phyloP scores from a whole-genome alignment of 768 basidiomycete species.

The Mycena galopus region DNA sequence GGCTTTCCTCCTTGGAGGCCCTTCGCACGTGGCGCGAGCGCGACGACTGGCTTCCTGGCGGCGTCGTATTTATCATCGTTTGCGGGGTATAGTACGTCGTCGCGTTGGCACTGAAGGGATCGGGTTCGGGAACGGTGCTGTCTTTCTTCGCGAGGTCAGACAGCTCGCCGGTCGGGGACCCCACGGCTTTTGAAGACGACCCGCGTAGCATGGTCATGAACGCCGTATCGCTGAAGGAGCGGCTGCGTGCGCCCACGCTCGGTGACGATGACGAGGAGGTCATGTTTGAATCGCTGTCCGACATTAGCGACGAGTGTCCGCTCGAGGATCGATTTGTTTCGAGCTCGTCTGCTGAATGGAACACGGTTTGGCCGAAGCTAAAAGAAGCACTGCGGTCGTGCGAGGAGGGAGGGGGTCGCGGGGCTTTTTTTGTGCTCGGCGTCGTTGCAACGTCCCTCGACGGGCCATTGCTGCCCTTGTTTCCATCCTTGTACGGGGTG shows the following conservation, averaged over 20 bases:
- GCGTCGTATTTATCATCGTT: slow-evolving; percentile 77
- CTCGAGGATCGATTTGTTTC: slow-evolving; percentile 41
- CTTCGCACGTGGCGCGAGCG: slow-evolving; percentile 62
- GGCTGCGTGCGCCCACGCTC: slow-evolving; percentile 54
- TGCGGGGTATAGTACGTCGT: slow-evolving; percentile 85
- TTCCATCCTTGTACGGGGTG: slow-evolving; percentile 55
- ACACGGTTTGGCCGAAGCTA: slow-evolving; percentile 74
- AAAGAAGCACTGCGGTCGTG: slow-evolving; percentile 76
- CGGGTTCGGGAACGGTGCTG: slow-evolving; percentile 59
- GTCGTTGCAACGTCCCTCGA: slow-evolving; percentile 47
- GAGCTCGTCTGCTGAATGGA: slow-evolving; percentile 59
- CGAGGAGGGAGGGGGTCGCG: slow-evolving; percentile 48
- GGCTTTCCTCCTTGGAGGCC: slow-evolving; percentile 78
- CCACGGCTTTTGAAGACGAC: slow-evolving; percentile 53
- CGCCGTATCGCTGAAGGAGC: slow-evolving; percentile 73
- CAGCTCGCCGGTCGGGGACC: slow-evolving; percentile 42
- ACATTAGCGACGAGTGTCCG: slow-evolving; percentile 46
- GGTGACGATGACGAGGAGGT: slow-evolving; percentile 45
- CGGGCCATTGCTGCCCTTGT: slow-evolving; percentile 50
- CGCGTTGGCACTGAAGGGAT: slow-evolving; percentile 81
- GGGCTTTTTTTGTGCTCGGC: slow-evolving; percentile 53
- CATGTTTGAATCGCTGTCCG: slow-evolving; percentile 40
- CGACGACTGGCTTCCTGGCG: slow-evolving; percentile 57
- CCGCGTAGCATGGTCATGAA: slow-evolving; percentile 68
- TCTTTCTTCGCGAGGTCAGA: slow-evolving; percentile 46